Conservation (phyloP, 805 yeast species). For the Komagataella phaffii region DNA sequence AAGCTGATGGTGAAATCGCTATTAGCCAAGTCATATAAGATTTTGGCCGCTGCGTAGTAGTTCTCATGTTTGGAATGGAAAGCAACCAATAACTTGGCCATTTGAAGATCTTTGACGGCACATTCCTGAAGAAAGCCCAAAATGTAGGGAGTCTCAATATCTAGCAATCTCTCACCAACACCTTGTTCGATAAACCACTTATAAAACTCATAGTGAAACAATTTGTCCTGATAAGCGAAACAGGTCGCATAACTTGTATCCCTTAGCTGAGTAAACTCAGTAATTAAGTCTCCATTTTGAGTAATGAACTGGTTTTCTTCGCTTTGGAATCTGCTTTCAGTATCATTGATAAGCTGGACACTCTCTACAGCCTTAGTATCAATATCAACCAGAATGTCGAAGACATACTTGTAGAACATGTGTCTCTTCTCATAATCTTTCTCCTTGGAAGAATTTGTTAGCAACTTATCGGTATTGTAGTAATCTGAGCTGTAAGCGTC, state of each 20-base stretch:
- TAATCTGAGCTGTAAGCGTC: conserved; percentile 35
- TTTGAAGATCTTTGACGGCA: conserved; percentile 46
- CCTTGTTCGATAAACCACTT: conserved; percentile 84
- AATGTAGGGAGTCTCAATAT: conserved; percentile 71
- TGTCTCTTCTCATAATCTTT: conserved; percentile 36
- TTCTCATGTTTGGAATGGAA: conserved; percentile 76
- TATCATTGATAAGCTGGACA: conserved; percentile 18
- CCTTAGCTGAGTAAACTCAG: conserved; percentile 44
- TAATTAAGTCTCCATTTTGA: conserved; percentile 21
- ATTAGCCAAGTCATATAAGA: conserved; percentile 57
- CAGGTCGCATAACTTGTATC: conserved; percentile 66
- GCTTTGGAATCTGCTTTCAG: conserved; percentile 18
- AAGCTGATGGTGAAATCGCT: conserved; percentile 60
- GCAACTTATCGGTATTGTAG: conserved; percentile 4
- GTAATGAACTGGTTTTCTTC: conserved; percentile 12
- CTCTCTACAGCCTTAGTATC: conserved; percentile 46
- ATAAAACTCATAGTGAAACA: conserved; percentile 86
- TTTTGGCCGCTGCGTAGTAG: conserved; percentile 74
- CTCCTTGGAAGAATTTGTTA: conserved; percentile 35
- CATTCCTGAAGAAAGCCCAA: conserved; percentile 64
- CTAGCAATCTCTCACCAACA: conserved; percentile 61
- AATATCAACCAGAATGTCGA: conserved; percentile 58
- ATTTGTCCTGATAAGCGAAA: conserved; percentile 59
- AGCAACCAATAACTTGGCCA: conserved; percentile 79
- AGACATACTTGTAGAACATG: conserved; percentile 58